Evolutionary conservation across 2,329 filamentous ascomycete species (phyloP), one percentile per base, ranked within the genome.

Genomic region (Xylariomycetidae sp.): DNA sequence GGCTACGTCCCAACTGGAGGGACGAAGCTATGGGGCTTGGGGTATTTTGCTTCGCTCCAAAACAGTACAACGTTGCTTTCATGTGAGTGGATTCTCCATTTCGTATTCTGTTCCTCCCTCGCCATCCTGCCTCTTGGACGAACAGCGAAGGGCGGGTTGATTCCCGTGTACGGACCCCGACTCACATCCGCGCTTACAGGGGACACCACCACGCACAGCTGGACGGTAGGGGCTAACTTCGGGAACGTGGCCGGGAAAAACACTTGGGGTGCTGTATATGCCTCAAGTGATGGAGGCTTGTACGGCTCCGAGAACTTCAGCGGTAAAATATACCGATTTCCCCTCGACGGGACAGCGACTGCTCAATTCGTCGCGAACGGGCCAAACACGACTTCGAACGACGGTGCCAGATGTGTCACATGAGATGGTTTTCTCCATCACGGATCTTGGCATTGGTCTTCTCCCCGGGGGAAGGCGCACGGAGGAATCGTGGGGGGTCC

Each of bases 291-390:
- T 20, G 44, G 44, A 2, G 37, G 15, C 25, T 19, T 50, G 18
- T 50, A 41, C 25, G 46, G 38, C 12, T 32, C 34, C 10, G 47
- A 48, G 39, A 47, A 47, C 34, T 26, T 13, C 17, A 43, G 31
- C 12, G 47, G 47, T 9, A 37, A 48, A 33, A 43, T 48, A 29
- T 50, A 44, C 44, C 32, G 34, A 13, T 48, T 50, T 19, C 28
- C 44, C 6, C 22, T 48, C 14, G 26, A 22, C 31, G 13, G 31
- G 31, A 13, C 32, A 14, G 9, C 19, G 13, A 10, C 15, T 25
- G 8, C 26, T 31, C 6, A n/a, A n/a, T 32, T 26, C 16, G 13
- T 38, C 14, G 35, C 39, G 10, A 29, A 26, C 9, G 32, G 35
- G 10, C 29, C 35, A 6, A 10, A 24, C 8, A 19, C 35, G 16